Base-by-base conservation (phyloP, 1,284 basidiomycete genomes). In the Fomitiporia mediterranea region DNA sequence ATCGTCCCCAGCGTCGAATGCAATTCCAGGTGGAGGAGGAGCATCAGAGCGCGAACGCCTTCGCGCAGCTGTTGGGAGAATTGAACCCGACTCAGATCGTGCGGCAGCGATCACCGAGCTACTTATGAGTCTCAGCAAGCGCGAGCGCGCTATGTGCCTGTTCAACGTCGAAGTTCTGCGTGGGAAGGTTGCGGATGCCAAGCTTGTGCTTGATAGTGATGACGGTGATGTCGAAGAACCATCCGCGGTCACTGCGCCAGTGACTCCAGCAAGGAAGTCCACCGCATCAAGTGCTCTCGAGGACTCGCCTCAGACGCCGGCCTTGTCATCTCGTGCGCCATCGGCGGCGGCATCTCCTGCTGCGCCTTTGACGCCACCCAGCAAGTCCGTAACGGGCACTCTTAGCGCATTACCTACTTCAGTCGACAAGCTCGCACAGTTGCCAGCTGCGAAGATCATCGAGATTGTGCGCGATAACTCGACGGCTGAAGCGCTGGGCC, bases 71-170 rank as follows among this genome's bases (percentile, higher is more conserved):
- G 79, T 91, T 25, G 67, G 72, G 51, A 84, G 77, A 64, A 71
- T 90, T 11, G 86, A 89, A 68, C 57, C 63, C 13, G 58, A 59
- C 53, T 72, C 78, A 11, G 61, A 69, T 0, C 76, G 77, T 53
- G 79, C 83, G 43, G 68, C 65, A 3, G 83, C 89, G 60, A 76
- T 93, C 52, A 84, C 86, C 0, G 89, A 90, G 49, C 74, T 95
- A 52, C 72, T 95, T 34, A 88, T 92, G 80, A 84, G 83, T 61
- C 75, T 96, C 23, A 85, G 89, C 2, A 94, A 93, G 71, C 83
- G 89, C 62, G 93, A 96, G 63, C 82, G 91, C 2, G 91, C 91
- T 0, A 79, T 95, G 81, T 93, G 90, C 69, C 74, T 95, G 40
- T 95, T 95, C 77, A 95, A 93, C 63, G 76, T 78, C 7, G 91